Evolutionary conservation across 2,329 filamentous ascomycete species (phyloP), one percentile per base, ranked within the genome.

Genomic region (Aspergillus arachidicola): DNA sequence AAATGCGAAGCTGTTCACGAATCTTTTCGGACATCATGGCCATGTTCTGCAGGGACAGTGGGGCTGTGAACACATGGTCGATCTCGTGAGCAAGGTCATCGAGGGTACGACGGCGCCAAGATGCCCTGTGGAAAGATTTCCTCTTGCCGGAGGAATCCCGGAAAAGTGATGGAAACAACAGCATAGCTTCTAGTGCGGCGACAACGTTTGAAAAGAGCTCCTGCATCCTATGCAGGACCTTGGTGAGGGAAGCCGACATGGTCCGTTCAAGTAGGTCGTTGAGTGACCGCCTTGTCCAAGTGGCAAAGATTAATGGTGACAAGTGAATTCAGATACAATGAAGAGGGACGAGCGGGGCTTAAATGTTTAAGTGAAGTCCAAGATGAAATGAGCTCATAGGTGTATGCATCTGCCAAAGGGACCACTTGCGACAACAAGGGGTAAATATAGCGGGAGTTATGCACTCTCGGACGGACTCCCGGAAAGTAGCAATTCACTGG

Each of bases 1-100:
- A 84, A 57, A 83, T 79, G 58, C 78, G 77, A 68, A 88, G 87
- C 68, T 89, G 85, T 28, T 78, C 76, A 32, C 78, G 78, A 45
- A 82, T 79, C 66, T 77, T 75, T 50, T 77, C 73, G 4, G 81
- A 82, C 80, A 83, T 82, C 58, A 71, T 68, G 51, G 78, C 58
- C 78, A 82, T 78, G 51, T 75, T 76, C 48, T 64, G 66, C 28
- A 73, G 70, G 19, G 73, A 70, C 30, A 81, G 65, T 19, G 78
- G 78, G 3, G 73, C 67, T 7, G 73, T 73, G 59, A 80, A 80
- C 23, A 78, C 70, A 41, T 65, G 68, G 21, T 79, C 74, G 50
- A 81, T 69, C 64, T 81, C 79, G 28, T 78, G 69, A 41, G 75
- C 73, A 63, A 81, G 75, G 32, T 78, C 73, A 50, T 77, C 74